phyloP scores from a whole-genome alignment of 2,329 filamentous ascomycete genomes.

The Colletotrichum simmondsii region DNA sequence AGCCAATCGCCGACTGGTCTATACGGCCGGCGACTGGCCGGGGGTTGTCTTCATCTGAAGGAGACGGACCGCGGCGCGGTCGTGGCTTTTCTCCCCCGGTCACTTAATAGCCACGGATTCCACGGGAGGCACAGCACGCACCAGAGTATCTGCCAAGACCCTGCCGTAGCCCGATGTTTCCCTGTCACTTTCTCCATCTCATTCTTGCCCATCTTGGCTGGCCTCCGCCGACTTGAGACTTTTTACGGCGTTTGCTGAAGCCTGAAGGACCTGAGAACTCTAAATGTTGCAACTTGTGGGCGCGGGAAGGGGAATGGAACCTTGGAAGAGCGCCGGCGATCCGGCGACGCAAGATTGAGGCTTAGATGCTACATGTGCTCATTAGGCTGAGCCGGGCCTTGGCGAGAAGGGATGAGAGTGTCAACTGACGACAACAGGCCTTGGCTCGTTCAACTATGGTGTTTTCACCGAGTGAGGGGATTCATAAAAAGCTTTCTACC shows the following conservation, averaged over 20 bases:
- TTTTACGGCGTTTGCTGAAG: background rate
- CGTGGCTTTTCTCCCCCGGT: background rate
- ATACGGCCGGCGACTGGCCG: conserved; percentile 9
- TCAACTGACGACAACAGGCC: background rate
- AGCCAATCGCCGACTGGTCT: background rate
- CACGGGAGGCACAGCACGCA: conserved; percentile 1
- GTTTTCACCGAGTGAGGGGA: background rate
- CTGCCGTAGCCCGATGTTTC: conserved; percentile 9
- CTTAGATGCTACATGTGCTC: conserved; percentile 15
- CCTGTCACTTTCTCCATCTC: background rate
- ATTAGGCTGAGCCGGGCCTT: conserved; percentile 15
- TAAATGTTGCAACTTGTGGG: background rate
- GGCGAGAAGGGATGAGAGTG: conserved; percentile 3
- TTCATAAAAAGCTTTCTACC: conserved; percentile 23
- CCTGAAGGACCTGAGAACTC: background rate
- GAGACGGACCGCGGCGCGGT: conserved; percentile 5
- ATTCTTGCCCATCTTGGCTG: background rate
- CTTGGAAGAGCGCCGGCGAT: conserved; percentile 4
- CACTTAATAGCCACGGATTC: conserved; percentile 5
- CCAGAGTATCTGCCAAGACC: background rate
- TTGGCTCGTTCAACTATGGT: background rate
- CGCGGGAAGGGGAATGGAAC: background rate
- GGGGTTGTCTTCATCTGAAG: background rate
- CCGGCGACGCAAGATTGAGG: conserved; percentile 20
- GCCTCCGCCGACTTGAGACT: background rate